A percentile compares a stretch with the other conserved stretches of the same genome.
These are phyloP conservation scores for Phlyctochytrium bullatum DNA, from an alignment of 192 early-diverging fungal species.

Conservation along the genomic window DNA sequence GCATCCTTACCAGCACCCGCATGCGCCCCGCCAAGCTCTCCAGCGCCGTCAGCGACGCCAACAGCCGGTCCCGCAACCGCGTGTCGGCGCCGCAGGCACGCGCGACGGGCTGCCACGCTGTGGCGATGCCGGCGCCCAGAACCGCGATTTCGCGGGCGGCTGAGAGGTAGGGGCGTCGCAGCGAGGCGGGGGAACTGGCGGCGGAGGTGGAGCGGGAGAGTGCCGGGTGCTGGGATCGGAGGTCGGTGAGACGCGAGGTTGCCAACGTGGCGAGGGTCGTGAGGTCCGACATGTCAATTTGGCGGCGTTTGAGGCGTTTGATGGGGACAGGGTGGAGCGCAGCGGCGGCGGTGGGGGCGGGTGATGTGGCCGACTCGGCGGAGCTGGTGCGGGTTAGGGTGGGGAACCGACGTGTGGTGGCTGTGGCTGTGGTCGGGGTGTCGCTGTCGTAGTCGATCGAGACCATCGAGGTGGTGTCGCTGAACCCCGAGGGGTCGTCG, in stretches of 20 bases:
- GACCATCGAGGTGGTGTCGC: slow-evolving; percentile 9
- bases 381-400: neutral
- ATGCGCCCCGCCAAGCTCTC: slow-evolving; percentile 21
- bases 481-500: neutral
- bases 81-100: slow-evolving; percentile 10
- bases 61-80: neutral
- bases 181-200: neutral
- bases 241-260: slow-evolving; percentile 21
- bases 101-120: slow-evolving; percentile 24
- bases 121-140: slow-evolving; percentile 27
- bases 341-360: slow-evolving; percentile 15
- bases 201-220: neutral
- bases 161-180: slow-evolving; percentile 15
- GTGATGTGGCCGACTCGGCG: neutral
- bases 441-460: slow-evolving; percentile 24
- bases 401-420: neutral
- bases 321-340: neutral
- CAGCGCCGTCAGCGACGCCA: slow-evolving; percentile 12
- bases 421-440: neutral
- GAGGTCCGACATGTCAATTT: slow-evolving; percentile 34
- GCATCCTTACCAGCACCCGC: slow-evolving; percentile 8
- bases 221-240: slow-evolving; percentile 18
- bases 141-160: slow-evolving; percentile 23
- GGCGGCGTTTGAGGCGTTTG: neutral
- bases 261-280: slow-evolving; percentile 28